A percentile compares a stretch with the other conserved stretches of the same genome.
phyloP scores from a whole-genome alignment of 257 asterid genomes.

The Solanum chilense region DNA sequence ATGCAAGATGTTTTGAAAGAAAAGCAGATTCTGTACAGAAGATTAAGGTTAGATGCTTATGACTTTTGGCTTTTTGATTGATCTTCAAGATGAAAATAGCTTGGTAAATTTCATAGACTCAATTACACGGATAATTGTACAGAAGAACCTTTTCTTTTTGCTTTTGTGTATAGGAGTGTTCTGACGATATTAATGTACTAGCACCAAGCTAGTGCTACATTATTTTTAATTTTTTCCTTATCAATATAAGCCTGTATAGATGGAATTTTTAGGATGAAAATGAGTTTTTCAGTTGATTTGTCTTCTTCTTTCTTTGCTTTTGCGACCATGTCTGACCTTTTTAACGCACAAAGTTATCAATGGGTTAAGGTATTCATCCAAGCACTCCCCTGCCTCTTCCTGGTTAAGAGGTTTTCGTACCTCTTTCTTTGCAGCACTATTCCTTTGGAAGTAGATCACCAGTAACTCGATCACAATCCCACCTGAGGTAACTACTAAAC shows the following conservation, averaged over 20 bases:
- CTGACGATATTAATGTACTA: neutral
- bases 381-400: neutral
- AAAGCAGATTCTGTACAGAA: neutral
- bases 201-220: neutral
- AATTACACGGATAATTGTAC: neutral
- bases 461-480: slow-evolving; percentile 86
- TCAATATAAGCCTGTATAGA: neutral
- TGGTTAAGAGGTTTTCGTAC: slow-evolving; percentile 17
- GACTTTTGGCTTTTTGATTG: neutral
- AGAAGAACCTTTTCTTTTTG: neutral
- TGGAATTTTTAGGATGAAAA: neutral
- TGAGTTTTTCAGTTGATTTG: neutral
- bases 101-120: neutral
- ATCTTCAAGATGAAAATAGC: neutral
- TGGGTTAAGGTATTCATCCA: neutral
- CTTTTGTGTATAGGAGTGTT: neutral
- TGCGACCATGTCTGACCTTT: neutral
- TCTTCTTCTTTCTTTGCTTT: neutral
- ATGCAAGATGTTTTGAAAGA: neutral
- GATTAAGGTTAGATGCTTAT: neutral
- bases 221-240: neutral
- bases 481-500: slow-evolving; percentile 30
- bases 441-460: slow-evolving; percentile 92
- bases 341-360: neutral
- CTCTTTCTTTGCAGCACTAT: slow-evolving; percentile 95